Percentiles rank a stretch among this genome's conserved stretches.
Conservation (phyloP, 345 rosid genomes). For the Durio zibethinus region DNA sequence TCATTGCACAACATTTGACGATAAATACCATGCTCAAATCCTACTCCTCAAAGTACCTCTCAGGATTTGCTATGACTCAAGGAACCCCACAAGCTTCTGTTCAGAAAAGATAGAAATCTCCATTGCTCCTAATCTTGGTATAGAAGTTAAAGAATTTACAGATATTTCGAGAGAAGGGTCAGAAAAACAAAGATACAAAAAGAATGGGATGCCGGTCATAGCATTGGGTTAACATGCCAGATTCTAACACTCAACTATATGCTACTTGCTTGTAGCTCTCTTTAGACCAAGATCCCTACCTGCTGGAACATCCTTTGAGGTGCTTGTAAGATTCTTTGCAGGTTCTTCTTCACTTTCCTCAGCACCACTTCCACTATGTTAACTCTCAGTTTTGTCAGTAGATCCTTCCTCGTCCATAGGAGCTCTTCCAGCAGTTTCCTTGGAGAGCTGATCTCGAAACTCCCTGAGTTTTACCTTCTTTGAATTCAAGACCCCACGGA, state of each 20-base stretch:
- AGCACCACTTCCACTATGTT: constrained; percentile 44
- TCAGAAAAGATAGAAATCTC: background rate
- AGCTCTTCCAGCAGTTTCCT: constrained; percentile 35
- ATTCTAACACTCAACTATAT: background rate
- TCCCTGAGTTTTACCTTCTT: constrained; percentile 86
- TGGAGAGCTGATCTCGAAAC: constrained; percentile 58
- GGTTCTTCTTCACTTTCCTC: constrained; percentile 42
- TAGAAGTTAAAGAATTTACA: background rate
- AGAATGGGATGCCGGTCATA: too few relatives aligned
- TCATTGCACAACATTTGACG: too few relatives aligned
- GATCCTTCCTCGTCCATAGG: constrained; percentile 51
- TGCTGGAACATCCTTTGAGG: constrained; percentile 33
- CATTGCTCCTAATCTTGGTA: background rate
- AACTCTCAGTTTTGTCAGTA: constrained; percentile 61
- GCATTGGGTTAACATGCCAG: background rate
- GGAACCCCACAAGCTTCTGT: background rate
- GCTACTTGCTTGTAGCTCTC: constrained; percentile 36
- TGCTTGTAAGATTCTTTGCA: constrained; percentile 30
- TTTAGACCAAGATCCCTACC: constrained; percentile 37
- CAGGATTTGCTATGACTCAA: background rate
- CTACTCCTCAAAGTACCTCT: background rate
- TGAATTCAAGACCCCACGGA: constrained; percentile 63
- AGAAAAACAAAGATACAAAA: background rate
- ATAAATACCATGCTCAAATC: background rate
- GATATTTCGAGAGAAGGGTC: background rate